Evolutionary conservation across 257 asterid species (phyloP), one percentile per base, ranked within the genome.

Genomic region (Craterostigma plantagineum): DNA sequence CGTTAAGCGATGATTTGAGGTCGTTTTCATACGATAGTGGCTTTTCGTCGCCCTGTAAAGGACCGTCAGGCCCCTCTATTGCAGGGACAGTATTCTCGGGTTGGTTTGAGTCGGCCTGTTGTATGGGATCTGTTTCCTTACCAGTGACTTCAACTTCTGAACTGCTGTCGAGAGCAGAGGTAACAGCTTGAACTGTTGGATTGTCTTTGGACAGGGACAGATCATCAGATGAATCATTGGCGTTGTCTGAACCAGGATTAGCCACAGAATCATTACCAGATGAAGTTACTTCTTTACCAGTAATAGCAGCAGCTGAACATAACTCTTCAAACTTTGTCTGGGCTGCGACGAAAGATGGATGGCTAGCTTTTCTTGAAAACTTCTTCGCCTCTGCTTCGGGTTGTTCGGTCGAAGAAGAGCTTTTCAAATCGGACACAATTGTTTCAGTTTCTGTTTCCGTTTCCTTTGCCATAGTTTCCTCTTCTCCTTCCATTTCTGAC

Each of bases 301-400:
- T 63, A 51, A 60, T 39, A 45, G 56, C 14, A 48, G 48, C 15
- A 57, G 64, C 52, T 36, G 64, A 68, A 58, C 70, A 62, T 57
- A 79, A 63, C 69, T 70, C 96, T 70, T 83, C 75, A 53, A 83
- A 83, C 59, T 75, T 90, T 18, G 99, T 67, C 59, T 90, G 92
- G 7, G 82, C 96, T 30, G 91, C 96, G 49, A 80, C 46, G 72
- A 90, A 83, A 59, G 91, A 67, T 37, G 92, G 91, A 66, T 77
- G 83, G 50, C 78, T 75, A 49, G 77, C 69, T 66, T 67, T 80
- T 51, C 69, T 70, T 14, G 64, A 49, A 50, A 56, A 9, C 42
- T 30, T 63, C 49, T 67, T 70, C 33, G 52, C 65, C 62, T 73
- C 81, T 14, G 62, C 48, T 48, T 70, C 92, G 59, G 70, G 44